A percentile compares a stretch with the other conserved stretches of the same genome.
Evolutionary conservation across 1,139 yeast species (phyloP).

Genomic region (Geotrichum australiense): DNA sequence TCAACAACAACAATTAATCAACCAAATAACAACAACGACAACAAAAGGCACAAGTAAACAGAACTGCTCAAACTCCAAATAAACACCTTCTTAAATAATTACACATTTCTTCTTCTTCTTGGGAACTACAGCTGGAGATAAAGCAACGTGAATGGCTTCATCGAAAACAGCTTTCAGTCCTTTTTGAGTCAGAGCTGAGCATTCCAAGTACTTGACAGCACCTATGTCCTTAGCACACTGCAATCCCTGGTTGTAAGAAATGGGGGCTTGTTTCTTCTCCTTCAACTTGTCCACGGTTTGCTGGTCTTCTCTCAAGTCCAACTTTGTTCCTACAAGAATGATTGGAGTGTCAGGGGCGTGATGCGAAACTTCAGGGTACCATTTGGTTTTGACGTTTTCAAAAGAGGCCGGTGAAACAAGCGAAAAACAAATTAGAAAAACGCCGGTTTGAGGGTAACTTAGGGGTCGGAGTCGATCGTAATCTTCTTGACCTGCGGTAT

Average conservation of each 20-base stretch:
- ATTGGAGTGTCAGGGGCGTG: constrained; percentile 98
- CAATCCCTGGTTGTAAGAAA: constrained; percentile 82
- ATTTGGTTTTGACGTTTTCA: constrained; percentile 94
- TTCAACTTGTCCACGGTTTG: constrained; percentile 81
- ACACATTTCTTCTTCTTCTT: constrained; percentile 16
- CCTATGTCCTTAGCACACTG: constrained; percentile 86
- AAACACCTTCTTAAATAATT: constrained; percentile 11
- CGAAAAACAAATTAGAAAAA: constrained; percentile 87
- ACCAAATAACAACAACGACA: no score
- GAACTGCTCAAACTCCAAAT: no score
- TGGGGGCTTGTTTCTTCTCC: constrained; percentile 85
- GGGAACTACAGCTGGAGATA: constrained; percentile 34
- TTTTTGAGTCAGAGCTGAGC: constrained; percentile 84
- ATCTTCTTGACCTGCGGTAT: constrained; percentile 99
- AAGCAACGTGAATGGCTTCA: constrained; percentile 65
- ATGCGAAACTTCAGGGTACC: constrained; percentile 98
- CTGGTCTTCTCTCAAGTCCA: constrained; percentile 89
- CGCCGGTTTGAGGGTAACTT: constrained; percentile 97
- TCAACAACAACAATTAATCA: no score
- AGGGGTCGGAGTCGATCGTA: constrained; percentile 95
- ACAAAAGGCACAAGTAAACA: no score
- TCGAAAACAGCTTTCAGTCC: constrained; percentile 69
- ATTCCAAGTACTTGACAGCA: constrained; percentile 88
- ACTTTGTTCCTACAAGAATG: constrained; percentile 91
- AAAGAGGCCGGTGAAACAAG: constrained; percentile 97